phyloP scores from a whole-genome alignment of 164 flowering plant species.

The Tinospora cordifolia region DNA sequence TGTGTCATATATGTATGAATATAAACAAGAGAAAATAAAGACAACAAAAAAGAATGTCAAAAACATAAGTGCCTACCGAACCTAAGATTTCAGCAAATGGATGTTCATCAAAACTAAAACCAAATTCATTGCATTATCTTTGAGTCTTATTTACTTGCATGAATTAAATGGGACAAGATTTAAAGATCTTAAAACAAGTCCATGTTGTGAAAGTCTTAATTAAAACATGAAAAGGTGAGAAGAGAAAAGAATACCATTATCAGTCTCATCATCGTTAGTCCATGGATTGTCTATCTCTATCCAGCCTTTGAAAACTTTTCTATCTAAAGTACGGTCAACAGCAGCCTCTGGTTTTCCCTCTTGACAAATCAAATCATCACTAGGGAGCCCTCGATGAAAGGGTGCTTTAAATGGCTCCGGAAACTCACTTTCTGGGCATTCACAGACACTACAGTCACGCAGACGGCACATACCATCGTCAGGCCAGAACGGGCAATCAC shows the following conservation, averaged over 20 bases:
- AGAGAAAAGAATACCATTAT: slow-evolving; percentile 46
- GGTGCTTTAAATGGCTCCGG: slow-evolving; percentile 79
- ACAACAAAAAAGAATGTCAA: neutral
- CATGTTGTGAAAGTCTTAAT: neutral
- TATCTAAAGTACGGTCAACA: slow-evolving; percentile 88
- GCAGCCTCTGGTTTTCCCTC: slow-evolving; percentile 83
- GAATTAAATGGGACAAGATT: neutral
- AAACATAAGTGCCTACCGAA: neutral
- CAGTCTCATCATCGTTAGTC: slow-evolving; percentile 97
- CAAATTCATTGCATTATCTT: neutral
- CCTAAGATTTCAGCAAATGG: neutral
- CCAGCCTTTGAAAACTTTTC: slow-evolving; percentile 89
- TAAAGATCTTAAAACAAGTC: too few species aligned
- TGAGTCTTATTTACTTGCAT: neutral
- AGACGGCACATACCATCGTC: slow-evolving; percentile 99
- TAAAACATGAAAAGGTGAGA: neutral
- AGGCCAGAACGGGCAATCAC: slow-evolving; percentile 99
- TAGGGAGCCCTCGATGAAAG: slow-evolving; percentile 32
- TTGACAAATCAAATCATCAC: slow-evolving; percentile 73
- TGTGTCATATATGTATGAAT: neutral
- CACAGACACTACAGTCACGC: slow-evolving; percentile 97
- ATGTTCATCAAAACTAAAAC: neutral
- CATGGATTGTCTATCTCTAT: slow-evolving; percentile 86
- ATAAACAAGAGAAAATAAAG: neutral
- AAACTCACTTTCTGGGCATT: slow-evolving; percentile 90